Evolutionary conservation across 192 early-diverging fungal genomes (phyloP).

Genomic region (Irineochytrium annulatum): DNA sequence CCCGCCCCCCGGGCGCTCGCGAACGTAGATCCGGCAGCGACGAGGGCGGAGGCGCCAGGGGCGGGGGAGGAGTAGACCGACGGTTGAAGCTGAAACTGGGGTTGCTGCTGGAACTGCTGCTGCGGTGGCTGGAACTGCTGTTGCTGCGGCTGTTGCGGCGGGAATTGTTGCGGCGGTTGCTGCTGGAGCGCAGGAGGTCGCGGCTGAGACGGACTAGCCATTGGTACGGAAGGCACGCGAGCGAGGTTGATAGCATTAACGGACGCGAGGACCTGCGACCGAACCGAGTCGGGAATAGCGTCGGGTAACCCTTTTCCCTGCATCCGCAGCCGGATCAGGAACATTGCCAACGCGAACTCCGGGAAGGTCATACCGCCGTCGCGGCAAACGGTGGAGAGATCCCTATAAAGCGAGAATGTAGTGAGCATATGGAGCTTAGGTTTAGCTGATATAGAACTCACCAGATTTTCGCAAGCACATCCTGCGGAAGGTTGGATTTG

Average conservation of each 20-base stretch:
- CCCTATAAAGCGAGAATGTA: conserved; percentile 15
- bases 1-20: too few relatives aligned
- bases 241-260: conserved; percentile 9
- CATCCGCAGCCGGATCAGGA: conserved; percentile 34
- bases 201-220: too few relatives aligned
- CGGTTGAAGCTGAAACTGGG: too few relatives aligned
- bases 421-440: not conserved
- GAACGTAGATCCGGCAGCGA: too few relatives aligned
- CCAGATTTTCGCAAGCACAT: conserved; percentile 31
- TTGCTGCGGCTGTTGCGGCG: not conserved
- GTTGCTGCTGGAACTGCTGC: not conserved
- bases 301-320: conserved; percentile 34
- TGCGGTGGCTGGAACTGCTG: conserved; percentile 16
- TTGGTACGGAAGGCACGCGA: too few relatives aligned
- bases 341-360: conserved; percentile 48
- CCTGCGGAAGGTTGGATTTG: conserved; percentile 24
- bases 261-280: conserved; percentile 32
- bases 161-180: not conserved
- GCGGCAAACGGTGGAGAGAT: conserved; percentile 30
- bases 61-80: too few relatives aligned
- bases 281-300: conserved; percentile 35
- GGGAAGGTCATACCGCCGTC: conserved; percentile 39
- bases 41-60: too few relatives aligned
- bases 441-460: not conserved
- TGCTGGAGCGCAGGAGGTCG: too few relatives aligned